A percentile compares a stretch with the other conserved stretches of the same genome.
Conservation (phyloP, 2,329 filamentous ascomycete species). For the Claviceps cyperi region DNA sequence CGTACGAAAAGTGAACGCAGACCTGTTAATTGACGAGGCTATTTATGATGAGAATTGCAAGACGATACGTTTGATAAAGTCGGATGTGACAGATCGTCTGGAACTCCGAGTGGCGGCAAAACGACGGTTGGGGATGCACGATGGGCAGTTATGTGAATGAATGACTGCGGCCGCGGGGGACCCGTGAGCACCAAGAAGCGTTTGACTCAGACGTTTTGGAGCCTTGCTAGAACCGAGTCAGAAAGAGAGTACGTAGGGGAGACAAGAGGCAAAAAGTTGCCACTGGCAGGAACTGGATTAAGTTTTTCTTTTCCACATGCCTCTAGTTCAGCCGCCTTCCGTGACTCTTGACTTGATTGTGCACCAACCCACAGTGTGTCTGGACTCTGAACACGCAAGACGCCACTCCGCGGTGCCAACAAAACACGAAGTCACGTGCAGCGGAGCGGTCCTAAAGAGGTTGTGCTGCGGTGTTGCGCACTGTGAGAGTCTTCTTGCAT, state of each 20-base stretch:
- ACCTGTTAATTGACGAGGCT: not conserved
- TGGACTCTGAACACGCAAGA: constrained; percentile 5
- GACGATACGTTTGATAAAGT: not conserved
- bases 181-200: not conserved
- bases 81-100: not conserved
- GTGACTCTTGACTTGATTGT: not conserved
- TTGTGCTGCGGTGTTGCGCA: not conserved
- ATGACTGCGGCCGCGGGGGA: not conserved
- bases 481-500: constrained; percentile 1
- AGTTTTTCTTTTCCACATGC: not conserved
- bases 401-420: constrained; percentile 12
- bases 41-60: too few species aligned
- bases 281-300: constrained; percentile 11
- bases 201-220: too few species aligned
- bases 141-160: too few species aligned
- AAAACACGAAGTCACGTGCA: constrained; percentile 22
- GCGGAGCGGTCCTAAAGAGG: constrained; percentile 3
- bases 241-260: not conserved
- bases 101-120: too few species aligned
- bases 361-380: constrained; percentile 19
- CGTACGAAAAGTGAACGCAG: not conserved
- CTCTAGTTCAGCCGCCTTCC: not conserved
- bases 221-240: not conserved
- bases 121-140: too few species aligned
- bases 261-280: constrained; percentile 12